A percentile compares a stretch with the other conserved stretches of the same genome.
Evolutionary conservation across 768 basidiomycete genomes (phyloP).

Genomic region (Suillus decipiens): DNA sequence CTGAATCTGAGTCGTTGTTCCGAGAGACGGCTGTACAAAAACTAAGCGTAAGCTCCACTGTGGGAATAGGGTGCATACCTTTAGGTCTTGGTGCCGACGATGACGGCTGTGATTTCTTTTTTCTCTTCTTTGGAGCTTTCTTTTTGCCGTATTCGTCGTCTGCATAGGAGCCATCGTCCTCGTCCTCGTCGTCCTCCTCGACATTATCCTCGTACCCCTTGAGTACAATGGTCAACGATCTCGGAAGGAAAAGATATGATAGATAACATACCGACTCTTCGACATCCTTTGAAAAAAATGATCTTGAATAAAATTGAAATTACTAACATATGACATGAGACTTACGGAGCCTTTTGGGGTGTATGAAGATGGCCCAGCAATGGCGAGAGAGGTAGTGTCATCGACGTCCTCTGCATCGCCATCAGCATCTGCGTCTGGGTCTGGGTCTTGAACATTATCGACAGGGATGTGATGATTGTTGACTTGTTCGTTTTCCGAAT

Average conservation of each 20-base stretch:
- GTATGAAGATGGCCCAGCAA: constrained; percentile 43
- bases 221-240: constrained; percentile 41
- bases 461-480: constrained; percentile 24
- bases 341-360: constrained; percentile 64
- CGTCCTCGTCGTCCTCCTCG: constrained; percentile 52
- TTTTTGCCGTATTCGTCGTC: constrained; percentile 77
- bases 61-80: constrained; percentile 41
- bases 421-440: constrained; percentile 43
- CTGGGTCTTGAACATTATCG: constrained; percentile 43
- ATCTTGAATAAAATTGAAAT: constrained; percentile 4
- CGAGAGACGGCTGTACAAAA: constrained; percentile 4
- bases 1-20: constrained; percentile 60
- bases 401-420: constrained; percentile 44
- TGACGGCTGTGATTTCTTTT: constrained; percentile 43
- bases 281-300: constrained; percentile 23
- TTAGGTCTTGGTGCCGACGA: constrained; percentile 54
- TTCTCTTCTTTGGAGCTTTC: constrained; percentile 71
- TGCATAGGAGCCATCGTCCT: constrained; percentile 77
- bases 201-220: constrained; percentile 58
- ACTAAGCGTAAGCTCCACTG: background rate
- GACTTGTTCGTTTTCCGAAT: constrained; percentile 52
- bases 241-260: constrained; percentile 18
- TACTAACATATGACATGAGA: constrained; percentile 23
- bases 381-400: constrained; percentile 36
- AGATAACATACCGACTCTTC: constrained; percentile 34